Evolutionary conservation across 2,329 filamentous ascomycete species (phyloP).

Genomic region (Aspergillus sp.): DNA sequence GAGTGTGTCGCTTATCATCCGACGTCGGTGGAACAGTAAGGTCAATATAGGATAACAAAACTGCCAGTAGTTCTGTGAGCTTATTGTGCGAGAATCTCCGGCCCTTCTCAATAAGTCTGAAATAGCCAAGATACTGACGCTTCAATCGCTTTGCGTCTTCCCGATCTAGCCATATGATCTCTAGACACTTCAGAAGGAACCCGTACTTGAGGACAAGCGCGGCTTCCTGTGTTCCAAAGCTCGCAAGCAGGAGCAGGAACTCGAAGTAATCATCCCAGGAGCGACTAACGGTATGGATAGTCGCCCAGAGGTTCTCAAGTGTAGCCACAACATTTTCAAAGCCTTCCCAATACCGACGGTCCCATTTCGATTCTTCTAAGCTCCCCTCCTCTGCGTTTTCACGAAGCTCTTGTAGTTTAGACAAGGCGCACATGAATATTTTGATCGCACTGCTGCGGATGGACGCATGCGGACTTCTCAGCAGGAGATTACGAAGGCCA

Average conservation of each 20-base stretch:
- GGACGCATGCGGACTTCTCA: constrained; percentile 56
- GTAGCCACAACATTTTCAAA: constrained; percentile 41
- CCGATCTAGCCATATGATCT: constrained; percentile 61
- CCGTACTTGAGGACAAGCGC: constrained; percentile 58
- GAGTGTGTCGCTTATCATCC: constrained; percentile 21
- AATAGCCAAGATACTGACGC: constrained; percentile 50
- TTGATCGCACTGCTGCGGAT: constrained; percentile 55
- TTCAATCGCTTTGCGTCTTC: constrained; percentile 49
- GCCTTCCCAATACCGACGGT: constrained; percentile 24
- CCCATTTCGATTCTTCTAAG: constrained; percentile 22
- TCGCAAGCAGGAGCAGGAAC: constrained; percentile 65
- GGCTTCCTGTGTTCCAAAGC: constrained; percentile 59
- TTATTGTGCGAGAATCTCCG: constrained; percentile 44
- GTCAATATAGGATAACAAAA: constrained; percentile 39
- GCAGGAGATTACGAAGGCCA: constrained; percentile 62
- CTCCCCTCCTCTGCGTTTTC: constrained; percentile 22
- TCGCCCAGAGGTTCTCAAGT: constrained; percentile 58
- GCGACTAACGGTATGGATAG: constrained; percentile 60
- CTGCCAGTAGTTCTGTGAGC: constrained; percentile 41
- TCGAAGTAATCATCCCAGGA: constrained; percentile 77
- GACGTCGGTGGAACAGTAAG: constrained; percentile 28
- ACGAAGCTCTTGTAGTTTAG: constrained; percentile 48
- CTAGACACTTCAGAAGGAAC: constrained; percentile 58
- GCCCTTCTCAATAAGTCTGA: constrained; percentile 44
- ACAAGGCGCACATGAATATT: constrained; percentile 54